A percentile compares a stretch with the other conserved stretches of the same genome.
phyloP scores from a whole-genome alignment of 208 protist genomes.

The Acanthamoeba lenticulata region DNA sequence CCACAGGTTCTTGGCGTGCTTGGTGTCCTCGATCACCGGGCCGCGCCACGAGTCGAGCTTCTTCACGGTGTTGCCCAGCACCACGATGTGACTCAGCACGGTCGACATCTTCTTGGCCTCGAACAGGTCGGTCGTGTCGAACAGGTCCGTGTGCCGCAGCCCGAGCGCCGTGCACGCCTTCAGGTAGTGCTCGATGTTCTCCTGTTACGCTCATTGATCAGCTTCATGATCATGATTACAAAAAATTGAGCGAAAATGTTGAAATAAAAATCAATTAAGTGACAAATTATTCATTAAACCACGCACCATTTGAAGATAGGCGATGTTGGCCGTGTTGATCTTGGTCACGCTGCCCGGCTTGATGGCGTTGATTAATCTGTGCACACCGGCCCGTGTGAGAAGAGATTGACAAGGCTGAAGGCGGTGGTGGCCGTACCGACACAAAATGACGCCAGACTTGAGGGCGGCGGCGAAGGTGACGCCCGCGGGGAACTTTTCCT shows the following conservation, averaged over 20 bases:
- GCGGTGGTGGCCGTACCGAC: neutral
- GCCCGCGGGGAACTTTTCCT: slow-evolving; percentile 7
- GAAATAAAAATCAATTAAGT: too few relatives aligned
- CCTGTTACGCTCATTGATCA: neutral
- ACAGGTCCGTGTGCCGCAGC: neutral
- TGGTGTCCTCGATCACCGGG: slow-evolving; percentile 45
- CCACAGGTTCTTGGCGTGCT: slow-evolving; percentile 52
- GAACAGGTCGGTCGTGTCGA: slow-evolving; percentile 60
- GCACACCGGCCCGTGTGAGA: neutral
- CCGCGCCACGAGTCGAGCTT: slow-evolving; percentile 15
- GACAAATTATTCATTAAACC: too few relatives aligned
- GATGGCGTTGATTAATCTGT: slow-evolving; percentile 45
- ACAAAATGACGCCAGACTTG: slow-evolving; percentile 43
- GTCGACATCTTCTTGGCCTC: slow-evolving; percentile 62
- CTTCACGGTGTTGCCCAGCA: slow-evolving; percentile 54
- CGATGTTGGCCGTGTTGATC: slow-evolving; percentile 54
- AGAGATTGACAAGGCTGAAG: neutral
- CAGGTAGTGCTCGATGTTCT: slow-evolving; percentile 55
- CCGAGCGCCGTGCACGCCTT: slow-evolving; percentile 15
- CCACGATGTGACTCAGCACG: slow-evolving; percentile 40
- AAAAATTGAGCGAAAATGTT: too few relatives aligned
- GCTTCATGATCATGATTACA: neutral
- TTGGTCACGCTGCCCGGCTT: slow-evolving; percentile 51
- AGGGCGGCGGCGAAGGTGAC: neutral
- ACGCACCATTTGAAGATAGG: slow-evolving; percentile 33